phyloP scores from a whole-genome alignment of 495 filamentous ascomycete species.

The Hypoxylon subgilvum region DNA sequence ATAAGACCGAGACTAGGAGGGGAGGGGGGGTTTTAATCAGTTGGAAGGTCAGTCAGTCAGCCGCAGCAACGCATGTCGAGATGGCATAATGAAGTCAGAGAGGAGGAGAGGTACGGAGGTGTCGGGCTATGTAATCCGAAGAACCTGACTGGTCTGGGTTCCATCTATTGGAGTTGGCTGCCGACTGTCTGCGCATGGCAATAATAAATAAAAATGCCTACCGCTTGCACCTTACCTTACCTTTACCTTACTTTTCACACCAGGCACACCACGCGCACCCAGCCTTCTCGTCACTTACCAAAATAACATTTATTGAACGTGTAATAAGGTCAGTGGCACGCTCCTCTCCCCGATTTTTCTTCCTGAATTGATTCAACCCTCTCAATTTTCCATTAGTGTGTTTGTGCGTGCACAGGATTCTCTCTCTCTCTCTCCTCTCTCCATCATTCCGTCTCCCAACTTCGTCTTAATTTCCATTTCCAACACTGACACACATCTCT shows the following conservation, averaged over 20 bases:
- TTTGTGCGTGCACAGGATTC: slow-evolving; percentile 4
- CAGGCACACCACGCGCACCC: not conserved
- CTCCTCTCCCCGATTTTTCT: slow-evolving; percentile 20
- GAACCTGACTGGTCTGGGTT: slow-evolving; percentile 18
- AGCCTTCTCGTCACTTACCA: slow-evolving; percentile 20
- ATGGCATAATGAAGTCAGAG: slow-evolving; percentile 38
- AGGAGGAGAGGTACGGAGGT: slow-evolving; percentile 20
- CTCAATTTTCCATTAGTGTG: too few species aligned
- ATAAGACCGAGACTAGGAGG: not conserved
- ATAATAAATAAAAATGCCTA: slow-evolving; percentile 5
- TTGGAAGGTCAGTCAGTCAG: slow-evolving; percentile 11
- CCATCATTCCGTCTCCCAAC: slow-evolving; percentile 16
- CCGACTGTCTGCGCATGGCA: slow-evolving; percentile 10
- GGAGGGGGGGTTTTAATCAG: not conserved
- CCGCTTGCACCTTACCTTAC: slow-evolving; percentile 1
- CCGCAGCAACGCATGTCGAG: slow-evolving; percentile 14
- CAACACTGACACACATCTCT: not conserved
- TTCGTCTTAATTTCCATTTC: slow-evolving; percentile 11
- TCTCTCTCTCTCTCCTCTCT: not conserved
- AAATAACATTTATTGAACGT: slow-evolving; percentile 27
- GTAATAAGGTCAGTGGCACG: slow-evolving; percentile 31
- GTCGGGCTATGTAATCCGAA: slow-evolving; percentile 36
- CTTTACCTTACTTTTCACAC: slow-evolving; percentile 1
- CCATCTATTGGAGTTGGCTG: slow-evolving; percentile 1
- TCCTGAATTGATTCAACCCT: not conserved